phyloP scores from a whole-genome alignment of 1,284 basidiomycete genomes.

The Athelia sp. region DNA sequence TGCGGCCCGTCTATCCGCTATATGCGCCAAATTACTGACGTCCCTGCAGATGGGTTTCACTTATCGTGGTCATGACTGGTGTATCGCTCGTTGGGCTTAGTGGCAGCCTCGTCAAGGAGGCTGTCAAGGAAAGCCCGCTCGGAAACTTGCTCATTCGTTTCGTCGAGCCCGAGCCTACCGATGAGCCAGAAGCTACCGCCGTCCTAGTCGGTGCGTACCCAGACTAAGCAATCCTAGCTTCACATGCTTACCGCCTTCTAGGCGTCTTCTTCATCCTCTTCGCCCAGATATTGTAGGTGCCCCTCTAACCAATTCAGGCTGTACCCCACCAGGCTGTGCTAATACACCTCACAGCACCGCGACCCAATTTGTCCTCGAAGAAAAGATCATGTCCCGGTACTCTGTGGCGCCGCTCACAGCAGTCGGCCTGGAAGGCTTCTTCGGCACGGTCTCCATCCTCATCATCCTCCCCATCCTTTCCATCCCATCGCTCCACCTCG shows the following conservation, averaged over 20 bases:
- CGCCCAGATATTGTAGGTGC: conserved; percentile 91
- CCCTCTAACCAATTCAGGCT: conserved; percentile 7
- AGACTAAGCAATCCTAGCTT: conserved; percentile 5
- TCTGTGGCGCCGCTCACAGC: conserved; percentile 89
- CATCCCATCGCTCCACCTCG: conserved; percentile 38
- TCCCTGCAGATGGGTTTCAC: conserved; percentile 75
- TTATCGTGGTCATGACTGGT: conserved; percentile 87
- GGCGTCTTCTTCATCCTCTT: conserved; percentile 91
- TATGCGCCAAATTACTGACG: conserved; percentile 10
- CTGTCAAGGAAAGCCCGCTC: conserved; percentile 41
- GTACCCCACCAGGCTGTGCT: conserved; percentile 16
- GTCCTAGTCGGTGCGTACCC: conserved; percentile 58
- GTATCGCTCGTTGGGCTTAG: conserved; percentile 90
- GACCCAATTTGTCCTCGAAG: conserved; percentile 92
- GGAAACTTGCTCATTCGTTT: conserved; percentile 6
- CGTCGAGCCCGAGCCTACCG: conserved; percentile 33
- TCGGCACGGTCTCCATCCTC: conserved; percentile 79
- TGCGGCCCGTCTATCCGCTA: conserved; percentile 24
- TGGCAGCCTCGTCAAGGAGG: conserved; percentile 81
- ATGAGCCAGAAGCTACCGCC: conserved; percentile 54
- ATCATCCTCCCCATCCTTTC: conserved; percentile 71
- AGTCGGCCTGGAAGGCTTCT: conserved; percentile 93
- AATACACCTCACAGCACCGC: conserved; percentile 58
- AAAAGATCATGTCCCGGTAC: conserved; percentile 78
- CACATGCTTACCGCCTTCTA: conserved; percentile 19